Evolutionary conservation across 2,329 filamentous ascomycete species (phyloP), one percentile per base, ranked within the genome.

Genomic region (Mollisia scopiformis): DNA sequence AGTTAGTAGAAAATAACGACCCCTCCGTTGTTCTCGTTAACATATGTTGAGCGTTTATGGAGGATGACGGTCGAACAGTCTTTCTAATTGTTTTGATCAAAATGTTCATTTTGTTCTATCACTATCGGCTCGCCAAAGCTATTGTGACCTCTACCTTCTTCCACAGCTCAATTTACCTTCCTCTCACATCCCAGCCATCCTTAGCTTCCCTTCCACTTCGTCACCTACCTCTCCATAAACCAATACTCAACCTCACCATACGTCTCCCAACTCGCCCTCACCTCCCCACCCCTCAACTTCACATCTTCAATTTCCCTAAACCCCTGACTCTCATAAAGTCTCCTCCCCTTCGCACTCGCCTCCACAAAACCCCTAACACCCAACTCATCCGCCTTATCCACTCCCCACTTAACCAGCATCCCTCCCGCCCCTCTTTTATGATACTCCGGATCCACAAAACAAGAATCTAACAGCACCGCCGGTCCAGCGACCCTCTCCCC

Each of bases 321-420:
- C 59, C 59, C 74, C 65, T n/a, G 37, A 28, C 43, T 63, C 61
- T 67, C 68, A 73, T 61, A 70, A 46, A 66, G 51, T 23, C 55
- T 55, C 35, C 54, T 61, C 39, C 61, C 68, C 16, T 37, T 30
- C 11, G 30, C 11, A 37, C 59, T 65, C 33, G 71, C 65, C 19
- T 73, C 71, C 2, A 74, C 62, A 54, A 65, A 71, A n/a, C 52
- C 57, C 56, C 66, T 66, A 10, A 72, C 23, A 3, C 68, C 68
- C 30, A 70, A 25, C 10, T 61, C 60, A 59, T 74, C 71, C 7
- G 70, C 72, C 49, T 65, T 68, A 5, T 59, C 55, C 1, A 62
- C 61, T 8, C 73, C 73, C 70, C 71, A 74, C 39, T 62, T 16
- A 2, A 73, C 56, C 21, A 74, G 61, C 46, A 68, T 49, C 14